Evolutionary conservation across 345 rosid genomes (phyloP).

Genomic region (Citrus glauca): DNA sequence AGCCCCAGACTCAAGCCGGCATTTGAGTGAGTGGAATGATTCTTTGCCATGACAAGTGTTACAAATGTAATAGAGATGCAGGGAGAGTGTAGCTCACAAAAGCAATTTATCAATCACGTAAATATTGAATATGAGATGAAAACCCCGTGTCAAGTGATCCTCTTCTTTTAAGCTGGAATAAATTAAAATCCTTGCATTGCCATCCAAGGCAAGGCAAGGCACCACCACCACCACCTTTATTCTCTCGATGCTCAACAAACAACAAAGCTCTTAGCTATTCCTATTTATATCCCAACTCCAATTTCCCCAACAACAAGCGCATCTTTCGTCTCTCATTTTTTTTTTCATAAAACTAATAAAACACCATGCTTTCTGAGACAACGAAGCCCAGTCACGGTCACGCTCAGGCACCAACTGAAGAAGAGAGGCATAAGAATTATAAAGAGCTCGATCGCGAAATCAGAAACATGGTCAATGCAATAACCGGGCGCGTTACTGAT

Average conservation of each 20-base stretch:
- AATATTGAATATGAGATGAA: conserved; percentile 7
- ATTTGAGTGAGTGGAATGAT: background rate
- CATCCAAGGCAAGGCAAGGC: conserved; percentile 26
- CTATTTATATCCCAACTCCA: conserved; percentile 9
- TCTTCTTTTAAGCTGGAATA: background rate
- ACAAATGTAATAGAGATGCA: background rate
- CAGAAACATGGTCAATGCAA: conserved; percentile 47
- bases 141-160: conserved; percentile 38
- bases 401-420: conserved; percentile 15
- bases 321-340: too few relatives aligned
- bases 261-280: background rate
- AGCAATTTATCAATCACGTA: background rate
- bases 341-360: too few relatives aligned
- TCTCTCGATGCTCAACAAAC: background rate
- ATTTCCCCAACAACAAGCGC: background rate
- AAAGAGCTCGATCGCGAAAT: conserved; percentile 32
- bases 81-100: conserved; percentile 2
- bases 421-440: conserved; percentile 13
- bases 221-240: conserved; percentile 15
- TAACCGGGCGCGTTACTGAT: conserved; percentile 32
- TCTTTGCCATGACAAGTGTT: background rate
- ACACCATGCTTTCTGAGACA: conserved; percentile 36
- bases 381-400: conserved; percentile 11
- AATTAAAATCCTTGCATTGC: conserved; percentile 32
- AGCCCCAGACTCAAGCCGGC: too few relatives aligned